Evolutionary conservation across 768 basidiomycete species (phyloP).

Genomic region (Podaxis sp.): DNA sequence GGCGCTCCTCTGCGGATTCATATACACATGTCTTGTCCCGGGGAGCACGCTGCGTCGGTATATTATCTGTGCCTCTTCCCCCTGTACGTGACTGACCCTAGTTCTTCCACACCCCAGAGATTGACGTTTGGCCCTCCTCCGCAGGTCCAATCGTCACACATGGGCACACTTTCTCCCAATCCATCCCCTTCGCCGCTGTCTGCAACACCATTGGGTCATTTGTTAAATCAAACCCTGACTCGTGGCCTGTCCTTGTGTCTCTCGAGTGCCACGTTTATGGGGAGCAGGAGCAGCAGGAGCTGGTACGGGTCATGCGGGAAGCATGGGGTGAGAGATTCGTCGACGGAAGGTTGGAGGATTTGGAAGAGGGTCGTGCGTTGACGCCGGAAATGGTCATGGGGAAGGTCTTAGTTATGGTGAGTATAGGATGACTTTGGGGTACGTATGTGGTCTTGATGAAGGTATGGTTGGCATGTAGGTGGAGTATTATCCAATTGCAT

Average conservation of each 20-base stretch:
- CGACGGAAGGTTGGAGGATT: slow-evolving; percentile 32
- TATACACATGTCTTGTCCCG: slow-evolving; percentile 55
- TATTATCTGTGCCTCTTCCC: slow-evolving; percentile 2
- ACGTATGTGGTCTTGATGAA: not conserved
- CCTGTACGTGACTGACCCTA: too few relatives aligned
- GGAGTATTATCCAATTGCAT: slow-evolving; percentile 43
- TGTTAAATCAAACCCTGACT: slow-evolving; percentile 31
- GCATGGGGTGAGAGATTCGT: slow-evolving; percentile 55
- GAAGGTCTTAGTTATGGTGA: slow-evolving; percentile 58
- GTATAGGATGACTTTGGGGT: slow-evolving; percentile 10
- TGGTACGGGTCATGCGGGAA: slow-evolving; percentile 50
- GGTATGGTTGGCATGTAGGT: slow-evolving; percentile 32
- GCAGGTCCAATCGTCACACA: slow-evolving; percentile 59
- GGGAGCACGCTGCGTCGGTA: slow-evolving; percentile 51
- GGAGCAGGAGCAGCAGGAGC: slow-evolving; percentile 44
- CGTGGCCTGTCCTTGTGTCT: slow-evolving; percentile 60
- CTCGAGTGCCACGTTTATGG: slow-evolving; percentile 60
- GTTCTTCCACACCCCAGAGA: slow-evolving; percentile 33
- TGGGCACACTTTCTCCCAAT: slow-evolving; percentile 55
- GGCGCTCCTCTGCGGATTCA: slow-evolving; percentile 47
- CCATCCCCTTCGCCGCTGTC: slow-evolving; percentile 49
- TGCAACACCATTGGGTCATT: slow-evolving; percentile 49
- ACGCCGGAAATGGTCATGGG: slow-evolving; percentile 48
- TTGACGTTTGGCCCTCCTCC: slow-evolving; percentile 63
- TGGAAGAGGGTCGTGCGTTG: slow-evolving; percentile 33